Conservation (phyloP, 2,329 filamentous ascomycete species). For the Orbilia oligospora region DNA sequence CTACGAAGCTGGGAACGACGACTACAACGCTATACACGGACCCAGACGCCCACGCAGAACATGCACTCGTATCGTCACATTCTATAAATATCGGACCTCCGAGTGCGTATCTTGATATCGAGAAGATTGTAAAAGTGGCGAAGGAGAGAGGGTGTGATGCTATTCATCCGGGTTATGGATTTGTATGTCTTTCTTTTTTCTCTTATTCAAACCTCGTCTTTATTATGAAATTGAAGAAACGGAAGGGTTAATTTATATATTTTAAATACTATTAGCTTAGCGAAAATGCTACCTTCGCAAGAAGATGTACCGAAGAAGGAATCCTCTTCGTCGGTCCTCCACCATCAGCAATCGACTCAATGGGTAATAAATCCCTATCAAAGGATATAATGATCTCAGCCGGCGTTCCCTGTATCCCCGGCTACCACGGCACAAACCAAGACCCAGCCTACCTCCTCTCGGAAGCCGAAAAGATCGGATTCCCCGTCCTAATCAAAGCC, state of each 20-base stretch:
- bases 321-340: slow-evolving; percentile 96
- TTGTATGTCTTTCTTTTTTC: slow-evolving; percentile 27
- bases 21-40: slow-evolving; percentile 97
- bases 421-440: slow-evolving; percentile 92
- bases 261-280: slow-evolving; percentile 71
- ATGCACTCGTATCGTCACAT: slow-evolving; percentile 86
- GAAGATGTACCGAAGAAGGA: slow-evolving; percentile 88
- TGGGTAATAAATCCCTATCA: slow-evolving; percentile 86
- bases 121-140: slow-evolving; percentile 89
- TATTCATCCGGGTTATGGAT: slow-evolving; percentile 93
- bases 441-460: slow-evolving; percentile 74
- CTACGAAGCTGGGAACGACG: slow-evolving; percentile 86
- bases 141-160: slow-evolving; percentile 89
- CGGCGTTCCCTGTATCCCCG: slow-evolving; percentile 95
- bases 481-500: slow-evolving; percentile 83
- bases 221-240: no score
- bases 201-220: no score
- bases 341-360: slow-evolving; percentile 73
- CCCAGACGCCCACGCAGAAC: slow-evolving; percentile 87
- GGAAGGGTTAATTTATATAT: background rate
- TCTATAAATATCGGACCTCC: slow-evolving; percentile 86
- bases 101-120: slow-evolving; percentile 91
- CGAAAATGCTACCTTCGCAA: slow-evolving; percentile 92
- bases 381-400: slow-evolving; percentile 97
- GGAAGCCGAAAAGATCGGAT: slow-evolving; percentile 79